Conservation (phyloP, 1,139 yeast genomes). For the Candida dubliniensis region DNA sequence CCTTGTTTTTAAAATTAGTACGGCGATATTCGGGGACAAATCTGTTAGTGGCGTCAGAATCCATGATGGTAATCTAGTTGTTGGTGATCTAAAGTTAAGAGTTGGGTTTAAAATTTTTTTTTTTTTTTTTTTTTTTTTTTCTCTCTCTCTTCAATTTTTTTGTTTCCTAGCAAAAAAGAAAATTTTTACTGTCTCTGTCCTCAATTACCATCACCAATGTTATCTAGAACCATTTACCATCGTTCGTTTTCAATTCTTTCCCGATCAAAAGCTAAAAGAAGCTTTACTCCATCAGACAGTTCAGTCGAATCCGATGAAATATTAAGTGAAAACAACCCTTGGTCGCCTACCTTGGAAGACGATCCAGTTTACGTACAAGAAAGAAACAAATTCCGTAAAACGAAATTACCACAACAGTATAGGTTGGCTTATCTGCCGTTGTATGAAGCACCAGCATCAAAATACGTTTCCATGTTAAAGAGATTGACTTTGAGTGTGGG, state of each 20-base stretch:
- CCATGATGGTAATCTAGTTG: constrained; percentile 45
- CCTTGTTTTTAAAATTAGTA: constrained; percentile 92
- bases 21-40: constrained; percentile 98
- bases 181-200: too few relatives aligned
- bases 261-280: constrained; percentile 13
- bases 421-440: constrained; percentile 55
- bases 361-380: constrained; percentile 36
- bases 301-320: constrained; percentile 45
- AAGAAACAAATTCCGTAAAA: constrained; percentile 24
- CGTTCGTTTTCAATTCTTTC: constrained; percentile 1
- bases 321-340: constrained; percentile 44
- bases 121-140: neutral
- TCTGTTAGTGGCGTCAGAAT: constrained; percentile 75
- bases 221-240: neutral
- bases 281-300: constrained; percentile 32
- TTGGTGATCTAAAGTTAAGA: neutral
- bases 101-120: neutral
- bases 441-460: constrained; percentile 57
- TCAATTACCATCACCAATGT: neutral
- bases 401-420: constrained; percentile 40
- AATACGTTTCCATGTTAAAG: constrained; percentile 55
- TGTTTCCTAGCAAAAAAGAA: too few relatives aligned
- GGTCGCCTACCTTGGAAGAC: constrained; percentile 47
- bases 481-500: constrained; percentile 56
- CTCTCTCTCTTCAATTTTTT: neutral